Conservation (phyloP, 148 eudicot genomes). For the Agrostemma githago region DNA sequence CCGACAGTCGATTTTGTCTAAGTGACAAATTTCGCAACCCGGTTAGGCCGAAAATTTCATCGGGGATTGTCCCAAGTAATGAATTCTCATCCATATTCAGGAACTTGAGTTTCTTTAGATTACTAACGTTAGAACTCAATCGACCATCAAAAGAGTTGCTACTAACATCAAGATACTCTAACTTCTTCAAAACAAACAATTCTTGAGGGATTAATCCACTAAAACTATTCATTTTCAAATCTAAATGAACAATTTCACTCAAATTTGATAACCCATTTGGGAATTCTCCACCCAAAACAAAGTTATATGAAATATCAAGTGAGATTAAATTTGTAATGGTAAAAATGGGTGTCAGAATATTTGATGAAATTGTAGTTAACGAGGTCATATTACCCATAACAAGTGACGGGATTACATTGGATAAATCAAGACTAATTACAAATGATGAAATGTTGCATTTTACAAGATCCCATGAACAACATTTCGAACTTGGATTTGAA, state of each 20-base stretch:
- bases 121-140: constrained; percentile 28
- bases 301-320: constrained; percentile 39
- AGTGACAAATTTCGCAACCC: constrained; percentile 32
- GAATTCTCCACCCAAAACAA: constrained; percentile 33
- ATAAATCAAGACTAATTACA: constrained; percentile 33
- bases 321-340: constrained; percentile 26
- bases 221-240: constrained; percentile 38
- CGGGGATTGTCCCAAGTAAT: constrained; percentile 36
- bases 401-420: constrained; percentile 24
- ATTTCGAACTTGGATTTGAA: constrained; percentile 22
- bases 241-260: constrained; percentile 38
- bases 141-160: constrained; percentile 31
- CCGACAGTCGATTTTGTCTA: constrained; percentile 32
- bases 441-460: constrained; percentile 23
- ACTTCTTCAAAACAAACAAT: constrained; percentile 26
- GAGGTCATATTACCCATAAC: neutral
- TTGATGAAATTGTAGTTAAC: constrained; percentile 12
- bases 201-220: constrained; percentile 38
- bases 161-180: constrained; percentile 44
- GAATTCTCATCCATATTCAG: constrained; percentile 37
- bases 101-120: constrained; percentile 28
- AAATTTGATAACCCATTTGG: constrained; percentile 39
- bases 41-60: constrained; percentile 37
- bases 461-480: constrained; percentile 46
- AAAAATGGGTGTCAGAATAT: constrained; percentile 35